phyloP scores from a whole-genome alignment of 768 basidiomycete species.

The Termitomyces sp. region DNA sequence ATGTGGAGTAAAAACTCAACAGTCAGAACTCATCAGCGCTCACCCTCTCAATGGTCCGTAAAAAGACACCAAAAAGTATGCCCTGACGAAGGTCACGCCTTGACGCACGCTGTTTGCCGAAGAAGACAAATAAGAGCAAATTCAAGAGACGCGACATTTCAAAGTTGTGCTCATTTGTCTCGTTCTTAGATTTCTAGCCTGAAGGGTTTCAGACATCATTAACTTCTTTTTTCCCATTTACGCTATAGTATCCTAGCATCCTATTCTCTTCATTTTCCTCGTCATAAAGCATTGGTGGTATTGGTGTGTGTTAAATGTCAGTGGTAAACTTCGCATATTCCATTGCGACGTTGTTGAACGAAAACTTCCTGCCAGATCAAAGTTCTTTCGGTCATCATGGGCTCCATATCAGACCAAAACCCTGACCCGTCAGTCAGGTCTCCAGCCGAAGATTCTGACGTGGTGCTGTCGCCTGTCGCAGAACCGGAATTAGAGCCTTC shows the following conservation, averaged over 20 bases:
- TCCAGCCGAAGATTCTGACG: slow-evolving; percentile 62
- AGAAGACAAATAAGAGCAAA: slow-evolving; percentile 7
- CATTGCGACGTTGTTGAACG: slow-evolving; percentile 1
- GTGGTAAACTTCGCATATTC: slow-evolving; percentile 10
- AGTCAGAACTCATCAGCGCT: too few relatives aligned
- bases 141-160: slow-evolving; percentile 4
- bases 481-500: slow-evolving; percentile 59
- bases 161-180: not conserved
- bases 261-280: not conserved
- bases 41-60: not conserved
- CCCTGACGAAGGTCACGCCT: not conserved
- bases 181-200: not conserved
- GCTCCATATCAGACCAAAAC: slow-evolving; percentile 23
- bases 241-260: not conserved
- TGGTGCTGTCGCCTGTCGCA: slow-evolving; percentile 35
- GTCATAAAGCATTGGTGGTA: slow-evolving; percentile 6
- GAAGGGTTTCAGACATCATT: not conserved
- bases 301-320: slow-evolving; percentile 8
- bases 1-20: not conserved
- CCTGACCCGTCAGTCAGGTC: slow-evolving; percentile 38
- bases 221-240: not conserved
- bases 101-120: slow-evolving; percentile 6
- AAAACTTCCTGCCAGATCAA: slow-evolving; percentile 12
- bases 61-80: not conserved
- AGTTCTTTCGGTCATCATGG: slow-evolving; percentile 21